These are phyloP conservation scores for Letharia lupina DNA, from an alignment of 495 filamentous ascomycete genomes.

Conservation along the genomic window DNA sequence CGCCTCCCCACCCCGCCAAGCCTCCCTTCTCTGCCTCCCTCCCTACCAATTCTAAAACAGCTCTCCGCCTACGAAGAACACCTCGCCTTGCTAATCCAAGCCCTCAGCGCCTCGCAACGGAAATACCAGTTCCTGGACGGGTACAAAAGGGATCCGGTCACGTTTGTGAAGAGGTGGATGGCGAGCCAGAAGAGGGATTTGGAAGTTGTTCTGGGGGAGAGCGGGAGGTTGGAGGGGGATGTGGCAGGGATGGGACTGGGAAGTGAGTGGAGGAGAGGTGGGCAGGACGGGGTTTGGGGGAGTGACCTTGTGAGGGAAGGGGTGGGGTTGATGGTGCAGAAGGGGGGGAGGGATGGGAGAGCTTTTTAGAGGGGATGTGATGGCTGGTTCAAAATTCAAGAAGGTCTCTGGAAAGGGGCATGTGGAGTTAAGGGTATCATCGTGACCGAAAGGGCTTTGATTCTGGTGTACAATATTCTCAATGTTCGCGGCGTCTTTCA, in stretches of 20 bases:
- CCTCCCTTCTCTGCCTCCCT: constrained; percentile 50
- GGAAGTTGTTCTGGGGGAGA: constrained; percentile 82
- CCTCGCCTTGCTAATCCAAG: constrained; percentile 68
- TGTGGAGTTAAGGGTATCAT: not conserved
- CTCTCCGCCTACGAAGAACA: constrained; percentile 72
- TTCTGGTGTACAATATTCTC: not conserved
- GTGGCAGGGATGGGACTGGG: constrained; percentile 42
- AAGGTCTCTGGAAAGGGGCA: not conserved
- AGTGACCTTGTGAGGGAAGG: constrained; percentile 24
- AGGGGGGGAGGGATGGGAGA: constrained; percentile 30
- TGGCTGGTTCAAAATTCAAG: not conserved
- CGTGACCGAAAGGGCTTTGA: not conserved
- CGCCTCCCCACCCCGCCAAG: constrained; percentile 69
- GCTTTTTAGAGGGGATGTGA: not conserved
- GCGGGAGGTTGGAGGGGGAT: constrained; percentile 57
- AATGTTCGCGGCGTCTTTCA: not conserved
- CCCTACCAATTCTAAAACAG: constrained; percentile 56
- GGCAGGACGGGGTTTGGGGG: constrained; percentile 46
- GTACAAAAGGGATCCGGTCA: constrained; percentile 70
- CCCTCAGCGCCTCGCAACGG: constrained; percentile 66
- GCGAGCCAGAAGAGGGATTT: constrained; percentile 82
- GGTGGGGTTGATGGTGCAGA: constrained; percentile 35
- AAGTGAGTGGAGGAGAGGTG: constrained; percentile 52
- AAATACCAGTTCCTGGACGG: constrained; percentile 76
- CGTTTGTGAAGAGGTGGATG: constrained; percentile 75